Base-by-base conservation (phyloP, 2,329 filamentous ascomycete species). In the Paecilomyces variotii region DNA sequence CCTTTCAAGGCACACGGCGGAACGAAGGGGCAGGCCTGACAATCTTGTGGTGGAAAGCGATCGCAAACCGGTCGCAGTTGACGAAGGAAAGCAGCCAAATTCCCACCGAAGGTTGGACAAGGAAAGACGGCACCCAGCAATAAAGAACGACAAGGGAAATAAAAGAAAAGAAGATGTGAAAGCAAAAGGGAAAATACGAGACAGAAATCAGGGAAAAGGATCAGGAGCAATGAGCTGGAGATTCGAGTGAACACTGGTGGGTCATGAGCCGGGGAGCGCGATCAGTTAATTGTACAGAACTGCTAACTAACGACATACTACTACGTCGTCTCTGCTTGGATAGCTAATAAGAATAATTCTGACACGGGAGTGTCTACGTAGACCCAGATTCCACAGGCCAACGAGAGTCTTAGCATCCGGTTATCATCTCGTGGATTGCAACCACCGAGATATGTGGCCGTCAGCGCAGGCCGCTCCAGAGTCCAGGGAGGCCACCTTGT, bases 11-110 rank as follows among this genome's bases (percentile, higher is more conserved):
- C 9, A 45, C 24, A 45, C 19, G 14, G 39, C 19, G 39, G 39
- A 45, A 52, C 50, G 50, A 52, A 52, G 50, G 50, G 25, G 50
- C n/a, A 45, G 39, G 14, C 10, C 24, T 24, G 25, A 27, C 27
- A 28, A 52, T 19, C 24, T 52, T 24, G 30, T 57, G 54, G 60
- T 63, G 62, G 50, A 64, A 63, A 61, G 67, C 66, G 67, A 72
- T 68, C 69, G 71, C 14, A 69, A 72, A 72, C 70, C 70, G 67
- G 70, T 61, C 61, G 58, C 60, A 61, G 65, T 56, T 67, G 66
- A 68, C 58, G 62, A 68, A 61, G 51, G 50, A 64, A 56, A 59
- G 60, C 56, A 54, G 57, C 52, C 60, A 52, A 56, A 52, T 28
- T 45, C 58, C 60, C 65, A 34, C 35, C 14, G 24, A 4, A 7